phyloP scores from a whole-genome alignment of 164 flowering plant genomes.

The Piper betle region DNA sequence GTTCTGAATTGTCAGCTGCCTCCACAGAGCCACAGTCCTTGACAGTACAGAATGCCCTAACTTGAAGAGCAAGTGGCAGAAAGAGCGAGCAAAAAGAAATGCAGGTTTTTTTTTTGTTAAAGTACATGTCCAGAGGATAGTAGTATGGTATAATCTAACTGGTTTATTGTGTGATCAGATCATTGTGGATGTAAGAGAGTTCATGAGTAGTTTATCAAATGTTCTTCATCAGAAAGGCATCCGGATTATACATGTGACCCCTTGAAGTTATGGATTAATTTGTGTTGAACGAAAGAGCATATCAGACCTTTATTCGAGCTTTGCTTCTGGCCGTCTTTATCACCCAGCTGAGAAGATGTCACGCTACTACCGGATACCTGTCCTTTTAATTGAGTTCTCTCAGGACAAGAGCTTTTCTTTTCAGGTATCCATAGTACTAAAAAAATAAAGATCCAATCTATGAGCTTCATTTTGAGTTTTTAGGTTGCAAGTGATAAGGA shows the following conservation, averaged over 20 bases:
- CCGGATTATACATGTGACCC: slow-evolving; percentile 75
- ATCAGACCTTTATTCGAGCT: slow-evolving; percentile 83
- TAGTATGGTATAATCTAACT: neutral
- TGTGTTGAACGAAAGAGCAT: slow-evolving; percentile 97
- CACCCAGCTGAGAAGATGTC: slow-evolving; percentile 88
- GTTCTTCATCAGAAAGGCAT: slow-evolving; percentile 96
- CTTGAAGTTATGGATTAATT: slow-evolving; percentile 92
- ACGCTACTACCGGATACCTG: slow-evolving; percentile 84
- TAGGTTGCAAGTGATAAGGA: neutral
- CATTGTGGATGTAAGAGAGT: slow-evolving; percentile 97
- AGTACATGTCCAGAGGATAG: too few relatives aligned
- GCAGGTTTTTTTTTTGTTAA: slow-evolving; percentile 35
- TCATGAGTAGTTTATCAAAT: slow-evolving; percentile 98
- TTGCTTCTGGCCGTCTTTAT: slow-evolving; percentile 89
- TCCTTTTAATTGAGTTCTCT: slow-evolving; percentile 92
- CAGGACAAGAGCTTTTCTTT: slow-evolving; percentile 98
- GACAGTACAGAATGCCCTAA: slow-evolving; percentile 48
- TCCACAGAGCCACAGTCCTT: slow-evolving; percentile 32
- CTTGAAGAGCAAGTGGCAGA: slow-evolving; percentile 97
- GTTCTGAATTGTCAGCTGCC: slow-evolving; percentile 29
- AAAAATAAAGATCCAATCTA: neutral
- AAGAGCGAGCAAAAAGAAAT: slow-evolving; percentile 67
- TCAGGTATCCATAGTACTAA: slow-evolving; percentile 39
- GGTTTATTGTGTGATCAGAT: slow-evolving; percentile 24
- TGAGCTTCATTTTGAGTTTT: neutral